Base-by-base conservation (phyloP, 352 stramenopile species). In the Globisporangium camurandrum region DNA sequence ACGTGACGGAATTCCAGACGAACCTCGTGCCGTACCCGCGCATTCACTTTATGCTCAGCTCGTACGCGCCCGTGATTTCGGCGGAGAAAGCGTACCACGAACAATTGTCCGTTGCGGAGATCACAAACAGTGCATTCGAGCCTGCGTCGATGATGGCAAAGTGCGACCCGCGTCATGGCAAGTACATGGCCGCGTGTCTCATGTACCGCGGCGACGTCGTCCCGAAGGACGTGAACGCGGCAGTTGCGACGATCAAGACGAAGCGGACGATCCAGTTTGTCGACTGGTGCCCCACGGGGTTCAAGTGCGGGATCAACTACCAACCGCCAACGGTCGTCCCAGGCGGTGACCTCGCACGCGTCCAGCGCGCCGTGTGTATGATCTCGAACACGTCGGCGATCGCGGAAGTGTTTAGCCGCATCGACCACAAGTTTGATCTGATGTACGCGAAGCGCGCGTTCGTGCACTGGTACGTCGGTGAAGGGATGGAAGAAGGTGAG, bases 371-470 rank as follows among this genome's bases (percentile, higher is more conserved):
- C 23, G 95, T 99, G 61, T 98, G 93, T 76, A 99, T 99, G 94
- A 97, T 99, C 67, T 97, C 93, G 49, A 99, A 99, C 86, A 98
- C 94, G 46, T 98, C 93, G 30, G 97, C 96, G 51, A 98, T 99
- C 66, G 95, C 93, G 42, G 96, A 99, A 69, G 96, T 98, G 26
- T 96, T 99, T 54, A 97, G 79, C 9, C 90, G 96, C 55, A 98
- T 99, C 63, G 95, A 99, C 59, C 93, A 99, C 88, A 99, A 99
- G 87, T 99, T 99, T 71, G 96, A 99, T 67, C 76, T 99, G 45
- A 99, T 99, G 97, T 99, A 99, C 75, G 94, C 94, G 57, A 99
- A 99, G 84, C 94, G 96, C 77, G 96, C 96, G 45, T 99, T 99
- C 64, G 95, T 99, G 54, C 96, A 99, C 83, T 99, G 96, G 96